Base-by-base conservation (phyloP, 2,329 filamentous ascomycete species). In the Monilinia aucupariae region DNA sequence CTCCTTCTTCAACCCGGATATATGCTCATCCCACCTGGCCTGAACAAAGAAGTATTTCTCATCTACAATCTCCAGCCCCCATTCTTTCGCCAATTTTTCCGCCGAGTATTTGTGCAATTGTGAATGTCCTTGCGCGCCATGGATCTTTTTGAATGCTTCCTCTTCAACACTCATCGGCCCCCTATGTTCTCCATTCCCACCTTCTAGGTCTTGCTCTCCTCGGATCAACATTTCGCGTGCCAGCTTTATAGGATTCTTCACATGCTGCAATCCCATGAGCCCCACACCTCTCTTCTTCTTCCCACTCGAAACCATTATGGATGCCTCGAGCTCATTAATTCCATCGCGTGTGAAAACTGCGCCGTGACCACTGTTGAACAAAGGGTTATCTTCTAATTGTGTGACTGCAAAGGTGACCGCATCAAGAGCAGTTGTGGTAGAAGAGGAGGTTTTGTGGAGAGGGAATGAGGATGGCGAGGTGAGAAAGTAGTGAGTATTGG, bases 311-410 rank as follows among this genome's bases (percentile, higher is more conserved):
- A 96, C 89, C 91, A 96, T 96, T 59, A 96, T 84, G 10, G 86
- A 90, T 1, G 90, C 90, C 76, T 96, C 92, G 65, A 96, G 85
- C 77, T 96, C 90, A 74, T 92, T 92, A 66, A 86, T 82, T 22
- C 92, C 92, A 68, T 88, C 86, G 58, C 87, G 85, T 0, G 91
- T 96, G 75, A 96, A 96, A 25, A 96, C 91, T 58, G 91, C 90
- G 60, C 92, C 92, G 70, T 86, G 87, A 9, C 86, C 91, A 63
- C 86, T 86, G 77, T 96, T 96, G 81, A 94, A 96, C 5, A 96
- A 82, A 2, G 87, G 82, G 71, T 92, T 85, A 71, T 96, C 80
- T 76, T 96, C 92, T 20, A 96, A 83, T 32, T 87, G 80, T 1
- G 80, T 78, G 13, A 96, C 91, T 51, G 91, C 91, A 74, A 87